Conservation (phyloP, 768 basidiomycete species). For the Termitomyces sp. region DNA sequence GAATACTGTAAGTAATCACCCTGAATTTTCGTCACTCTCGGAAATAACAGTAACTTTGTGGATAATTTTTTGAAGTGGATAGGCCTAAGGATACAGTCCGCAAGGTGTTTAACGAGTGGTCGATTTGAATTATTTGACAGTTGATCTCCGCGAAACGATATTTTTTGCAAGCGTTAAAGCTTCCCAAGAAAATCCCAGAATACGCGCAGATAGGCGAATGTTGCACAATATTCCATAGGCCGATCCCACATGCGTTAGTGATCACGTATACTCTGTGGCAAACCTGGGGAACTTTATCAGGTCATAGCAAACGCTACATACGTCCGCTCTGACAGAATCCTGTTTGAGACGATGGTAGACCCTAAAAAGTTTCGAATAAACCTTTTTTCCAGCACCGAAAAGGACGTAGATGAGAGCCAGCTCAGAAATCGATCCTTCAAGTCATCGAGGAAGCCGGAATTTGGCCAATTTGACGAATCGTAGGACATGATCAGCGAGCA, state of each 20-base stretch:
- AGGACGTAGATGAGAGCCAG: background rate
- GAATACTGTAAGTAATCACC: background rate
- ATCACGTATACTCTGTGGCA: background rate
- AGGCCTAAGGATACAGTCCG: background rate
- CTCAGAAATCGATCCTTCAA: background rate
- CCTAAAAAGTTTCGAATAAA: background rate
- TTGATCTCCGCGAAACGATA: too few relatives aligned
- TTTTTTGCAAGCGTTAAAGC: too few relatives aligned
- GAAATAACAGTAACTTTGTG: background rate
- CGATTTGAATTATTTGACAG: background rate
- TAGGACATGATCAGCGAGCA: slow-evolving; percentile 6
- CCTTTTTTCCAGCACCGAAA: slow-evolving; percentile 4
- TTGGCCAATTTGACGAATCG: slow-evolving; percentile 8
- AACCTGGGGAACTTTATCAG: slow-evolving; percentile 3
- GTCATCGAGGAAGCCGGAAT: slow-evolving; percentile 4
- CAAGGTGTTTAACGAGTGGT: background rate
- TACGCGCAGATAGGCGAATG: too few relatives aligned
- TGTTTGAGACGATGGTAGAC: slow-evolving; percentile 5
- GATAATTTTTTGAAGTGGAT: too few relatives aligned
- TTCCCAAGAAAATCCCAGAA: too few relatives aligned
- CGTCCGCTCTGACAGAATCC: background rate
- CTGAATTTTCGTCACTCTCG: background rate
- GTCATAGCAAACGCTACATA: slow-evolving; percentile 3
- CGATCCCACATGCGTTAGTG: too few relatives aligned
- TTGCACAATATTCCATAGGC: background rate